Base-by-base conservation (phyloP, 169 alveolate genomes). In the Eimeria falciformis region DNA sequence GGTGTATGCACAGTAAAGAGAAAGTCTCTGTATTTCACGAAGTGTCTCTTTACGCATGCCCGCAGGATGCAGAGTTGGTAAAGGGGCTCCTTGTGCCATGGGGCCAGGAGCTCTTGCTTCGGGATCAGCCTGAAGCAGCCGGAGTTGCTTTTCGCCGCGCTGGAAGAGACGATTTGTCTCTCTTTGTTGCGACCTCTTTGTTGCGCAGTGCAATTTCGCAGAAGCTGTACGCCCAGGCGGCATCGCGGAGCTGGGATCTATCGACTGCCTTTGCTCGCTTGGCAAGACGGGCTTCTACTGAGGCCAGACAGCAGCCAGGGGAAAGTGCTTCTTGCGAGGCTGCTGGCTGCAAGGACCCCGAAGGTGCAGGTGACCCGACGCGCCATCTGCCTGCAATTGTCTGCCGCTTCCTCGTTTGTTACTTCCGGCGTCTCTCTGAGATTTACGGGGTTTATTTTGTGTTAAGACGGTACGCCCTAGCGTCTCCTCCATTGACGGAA, bases 371-470 rank as follows among this genome's bases (percentile, higher is more conserved):
- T n/a, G n/a, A n/a, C n/a, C n/a, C n/a, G n/a, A 50, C 27, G 55
- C 37, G 12, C 29, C 84, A 73, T 17, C 4, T 78, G 33, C 87
- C 87, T 33, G 18, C 40, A 17, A 47, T 68, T 14, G 71, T 78
- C 53, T 50, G 12, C 14, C 87, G 73, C 37, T 78, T 47, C 71
- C 87, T 78, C 29, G 50, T 50, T 23, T 78, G 87, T 47, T 78
- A 78, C 87, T 78, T 78, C 50, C 68, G 87, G 71, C 87, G 87
- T 25, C 47, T 78, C 46, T 78, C 87, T 3, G 87, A 78, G 87
- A 50, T 78, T 0, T 78, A 78, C 27, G 71, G 87, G n/a, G 71
- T 50, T 2, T 78, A 78, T 58, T 78, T 78, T 33, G 87, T 78
- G 55, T 37, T 78, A 12, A 40, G 37, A 27, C 69, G 87, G 71